These are phyloP conservation scores for Albifimbria verrucaria DNA, from an alignment of 2,329 filamentous ascomycete genomes.

Conservation along the genomic window DNA sequence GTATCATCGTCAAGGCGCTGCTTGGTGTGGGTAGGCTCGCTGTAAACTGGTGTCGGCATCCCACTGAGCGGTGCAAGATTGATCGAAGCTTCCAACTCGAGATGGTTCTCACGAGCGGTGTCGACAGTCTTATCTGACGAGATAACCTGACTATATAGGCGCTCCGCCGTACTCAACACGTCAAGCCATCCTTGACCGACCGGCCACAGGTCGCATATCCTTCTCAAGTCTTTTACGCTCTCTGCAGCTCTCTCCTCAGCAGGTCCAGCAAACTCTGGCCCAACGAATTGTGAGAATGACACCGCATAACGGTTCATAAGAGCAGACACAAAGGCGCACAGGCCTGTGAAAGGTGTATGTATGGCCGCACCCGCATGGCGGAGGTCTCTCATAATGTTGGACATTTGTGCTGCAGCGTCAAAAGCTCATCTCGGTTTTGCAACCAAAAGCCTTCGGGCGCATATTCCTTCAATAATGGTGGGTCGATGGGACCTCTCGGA, in stretches of 20 bases:
- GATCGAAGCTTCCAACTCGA: constrained; percentile 18
- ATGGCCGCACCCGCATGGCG: constrained; percentile 15
- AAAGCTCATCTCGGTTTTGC: constrained; percentile 15
- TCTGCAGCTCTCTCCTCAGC: constrained; percentile 13
- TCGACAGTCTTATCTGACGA: constrained; percentile 8
- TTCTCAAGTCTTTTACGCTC: constrained; percentile 9
- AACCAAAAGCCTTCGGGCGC: constrained; percentile 17
- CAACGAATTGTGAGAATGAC: constrained; percentile 16
- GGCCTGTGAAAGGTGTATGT: constrained; percentile 16
- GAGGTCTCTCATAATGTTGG: constrained; percentile 14
- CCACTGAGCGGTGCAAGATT: constrained; percentile 18
- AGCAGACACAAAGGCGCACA: constrained; percentile 16
- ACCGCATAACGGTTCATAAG: constrained; percentile 17
- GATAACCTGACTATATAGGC: constrained; percentile 10
- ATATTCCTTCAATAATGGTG: constrained; percentile 14
- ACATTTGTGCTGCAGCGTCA: constrained; percentile 18
- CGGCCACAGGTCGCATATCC: constrained; percentile 15
- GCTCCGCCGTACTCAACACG: constrained; percentile 16
- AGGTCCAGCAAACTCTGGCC: background rate
- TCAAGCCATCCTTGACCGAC: constrained; percentile 21
- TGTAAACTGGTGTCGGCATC: constrained; percentile 16
- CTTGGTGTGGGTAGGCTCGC: background rate
- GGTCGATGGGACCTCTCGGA: constrained; percentile 19
- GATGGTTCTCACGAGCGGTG: constrained; percentile 20
- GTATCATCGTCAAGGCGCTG: background rate